These are phyloP conservation scores for Jatropha curcas DNA, from an alignment of 345 rosid genomes.

Conservation along the genomic window DNA sequence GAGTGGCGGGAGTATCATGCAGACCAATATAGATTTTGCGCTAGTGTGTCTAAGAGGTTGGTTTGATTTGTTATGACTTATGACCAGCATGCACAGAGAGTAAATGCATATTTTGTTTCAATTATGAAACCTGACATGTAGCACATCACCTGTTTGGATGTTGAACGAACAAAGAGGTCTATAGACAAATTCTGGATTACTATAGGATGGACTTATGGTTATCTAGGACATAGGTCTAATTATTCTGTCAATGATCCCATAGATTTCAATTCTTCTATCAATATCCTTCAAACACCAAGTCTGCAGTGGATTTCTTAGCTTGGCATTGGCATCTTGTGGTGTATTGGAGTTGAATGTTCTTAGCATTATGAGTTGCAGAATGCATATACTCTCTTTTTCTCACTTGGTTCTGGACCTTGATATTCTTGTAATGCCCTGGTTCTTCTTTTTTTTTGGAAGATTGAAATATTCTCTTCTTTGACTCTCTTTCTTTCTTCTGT, in stretches of 20 bases:
- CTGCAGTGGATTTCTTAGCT: background rate
- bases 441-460: background rate
- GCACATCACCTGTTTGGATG: background rate
- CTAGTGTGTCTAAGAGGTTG: background rate
- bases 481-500: background rate
- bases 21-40: background rate
- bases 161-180: background rate
- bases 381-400: background rate
- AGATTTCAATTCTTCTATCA: background rate
- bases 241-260: background rate
- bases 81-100: too few relatives aligned
- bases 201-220: background rate
- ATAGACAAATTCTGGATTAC: background rate
- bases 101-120: conserved; percentile 1
- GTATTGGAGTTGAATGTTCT: background rate
- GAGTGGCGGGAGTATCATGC: background rate
- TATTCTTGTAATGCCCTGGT: background rate
- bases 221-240: background rate
- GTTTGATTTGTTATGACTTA: background rate
- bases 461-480: background rate
- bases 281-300: background rate
- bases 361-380: background rate
- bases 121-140: background rate
- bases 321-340: background rate
- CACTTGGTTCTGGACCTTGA: background rate